Percentiles rank a stretch among this genome's conserved stretches.
These are phyloP conservation scores for Wickerhamiella musiphila DNA, from an alignment of 805 yeast genomes.

Conservation along the genomic window DNA sequence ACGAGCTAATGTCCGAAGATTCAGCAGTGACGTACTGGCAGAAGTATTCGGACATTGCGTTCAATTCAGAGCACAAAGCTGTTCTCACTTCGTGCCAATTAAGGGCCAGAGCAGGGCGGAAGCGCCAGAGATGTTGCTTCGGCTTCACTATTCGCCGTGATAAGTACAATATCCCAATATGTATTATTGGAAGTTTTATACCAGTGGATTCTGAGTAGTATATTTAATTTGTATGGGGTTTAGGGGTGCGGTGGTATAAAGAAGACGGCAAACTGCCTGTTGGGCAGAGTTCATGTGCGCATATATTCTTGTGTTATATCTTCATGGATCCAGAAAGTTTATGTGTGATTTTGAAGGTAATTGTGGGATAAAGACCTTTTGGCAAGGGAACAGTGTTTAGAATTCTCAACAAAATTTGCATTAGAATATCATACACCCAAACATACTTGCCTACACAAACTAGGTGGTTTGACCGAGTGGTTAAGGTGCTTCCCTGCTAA, in stretches of 20 bases:
- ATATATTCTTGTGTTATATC: neutral
- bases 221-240: too few species aligned
- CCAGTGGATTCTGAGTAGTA: slow-evolving; percentile 37
- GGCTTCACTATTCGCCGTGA: slow-evolving; percentile 88
- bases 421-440: too few species aligned
- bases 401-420: too few species aligned
- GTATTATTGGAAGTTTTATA: slow-evolving; percentile 88
- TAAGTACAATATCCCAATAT: slow-evolving; percentile 84
- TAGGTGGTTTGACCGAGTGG: slow-evolving; percentile 6
- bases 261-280: neutral
- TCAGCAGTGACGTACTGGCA: slow-evolving; percentile 97
- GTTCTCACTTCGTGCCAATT: slow-evolving; percentile 82
- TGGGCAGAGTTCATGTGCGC: slow-evolving; percentile 3
- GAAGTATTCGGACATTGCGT: slow-evolving; percentile 89
- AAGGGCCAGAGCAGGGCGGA: slow-evolving; percentile 64
- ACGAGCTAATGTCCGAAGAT: slow-evolving; percentile 88
- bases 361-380: too few species aligned
- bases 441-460: too few species aligned
- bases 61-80: slow-evolving; percentile 89
- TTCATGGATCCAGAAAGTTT: neutral
- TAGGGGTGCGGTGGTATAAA: too few species aligned
- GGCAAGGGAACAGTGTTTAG: too few species aligned
- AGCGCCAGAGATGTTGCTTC: slow-evolving; percentile 74
- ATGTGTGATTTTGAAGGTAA: too few species aligned
- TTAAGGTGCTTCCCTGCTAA: slow-evolving; percentile 13